Percentiles rank a stretch among this genome's conserved stretches.
Evolutionary conservation across 2,329 filamentous ascomycete species (phyloP).

Genomic region (Lachnellula arida): DNA sequence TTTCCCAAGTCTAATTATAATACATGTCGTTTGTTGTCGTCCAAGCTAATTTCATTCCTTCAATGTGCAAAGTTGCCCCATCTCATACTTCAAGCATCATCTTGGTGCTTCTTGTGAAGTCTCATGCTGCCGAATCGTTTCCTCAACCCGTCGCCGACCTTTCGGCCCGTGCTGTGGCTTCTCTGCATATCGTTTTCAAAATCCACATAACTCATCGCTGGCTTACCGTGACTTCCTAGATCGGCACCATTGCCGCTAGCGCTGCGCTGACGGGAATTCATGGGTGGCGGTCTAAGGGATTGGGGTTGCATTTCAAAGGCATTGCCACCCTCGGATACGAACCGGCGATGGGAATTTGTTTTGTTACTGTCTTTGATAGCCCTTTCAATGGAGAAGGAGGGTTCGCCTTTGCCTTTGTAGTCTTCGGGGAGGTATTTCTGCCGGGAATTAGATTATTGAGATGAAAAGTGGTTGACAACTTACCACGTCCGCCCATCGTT

Average conservation of each 20-base stretch:
- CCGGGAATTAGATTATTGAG: conserved; percentile 20
- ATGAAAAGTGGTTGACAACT: conserved; percentile 34
- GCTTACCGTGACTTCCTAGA: conserved; percentile 1
- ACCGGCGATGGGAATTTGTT: conserved; percentile 28
- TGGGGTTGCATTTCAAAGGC: conserved; percentile 48
- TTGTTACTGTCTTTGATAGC: conserved; percentile 56
- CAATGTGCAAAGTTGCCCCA: not conserved
- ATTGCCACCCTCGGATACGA: conserved; percentile 28
- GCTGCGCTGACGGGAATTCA: conserved; percentile 40
- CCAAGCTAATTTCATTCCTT: not conserved
- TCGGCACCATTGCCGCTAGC: conserved; percentile 32
- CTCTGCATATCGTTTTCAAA: conserved; percentile 18
- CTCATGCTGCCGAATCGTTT: conserved; percentile 50
- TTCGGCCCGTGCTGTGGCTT: conserved; percentile 37
- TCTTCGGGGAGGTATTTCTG: conserved; percentile 70
- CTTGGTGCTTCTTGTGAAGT: conserved; percentile 31
- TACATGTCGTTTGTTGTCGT: not conserved
- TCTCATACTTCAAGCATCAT: not conserved
- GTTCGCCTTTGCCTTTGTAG: conserved; percentile 78
- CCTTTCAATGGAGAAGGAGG: conserved; percentile 66
- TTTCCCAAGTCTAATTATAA: not conserved
- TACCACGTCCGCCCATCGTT: conserved; percentile 69
- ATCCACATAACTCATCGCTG: conserved; percentile 9
- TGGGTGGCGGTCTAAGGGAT: conserved; percentile 12
- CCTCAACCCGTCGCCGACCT: conserved; percentile 47